Conservation (phyloP, 1,139 yeast species). For the Nakaseomyces bracarensis region DNA sequence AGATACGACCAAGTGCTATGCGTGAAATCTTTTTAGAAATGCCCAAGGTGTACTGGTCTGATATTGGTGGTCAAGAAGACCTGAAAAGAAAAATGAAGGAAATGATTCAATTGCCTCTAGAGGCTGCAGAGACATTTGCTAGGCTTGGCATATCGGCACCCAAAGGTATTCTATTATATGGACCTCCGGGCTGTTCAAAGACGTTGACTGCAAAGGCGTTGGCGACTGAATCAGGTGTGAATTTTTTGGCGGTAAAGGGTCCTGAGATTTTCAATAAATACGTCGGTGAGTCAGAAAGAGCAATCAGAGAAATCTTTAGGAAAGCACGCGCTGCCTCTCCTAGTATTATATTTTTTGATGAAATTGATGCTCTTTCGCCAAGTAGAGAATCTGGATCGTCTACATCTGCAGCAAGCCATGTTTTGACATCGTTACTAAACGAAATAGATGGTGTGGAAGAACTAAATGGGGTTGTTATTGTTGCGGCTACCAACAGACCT, state of each 20-base stretch:
- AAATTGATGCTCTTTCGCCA: conserved; percentile 83
- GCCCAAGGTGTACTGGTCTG: conserved; percentile 90
- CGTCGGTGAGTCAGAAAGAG: conserved; percentile 89
- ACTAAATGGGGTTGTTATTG: conserved; percentile 80
- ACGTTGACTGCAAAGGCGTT: conserved; percentile 90
- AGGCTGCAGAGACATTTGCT: conserved; percentile 69
- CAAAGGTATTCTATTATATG: conserved; percentile 80
- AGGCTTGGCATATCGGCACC: conserved; percentile 83
- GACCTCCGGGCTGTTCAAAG: conserved; percentile 97
- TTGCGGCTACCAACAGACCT: conserved; percentile 94
- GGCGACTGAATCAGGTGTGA: conserved; percentile 90
- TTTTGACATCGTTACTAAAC: conserved; percentile 77
- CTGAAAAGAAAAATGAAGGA: conserved; percentile 74
- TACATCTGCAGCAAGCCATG: conserved; percentile 74
- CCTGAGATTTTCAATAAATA: conserved; percentile 91
- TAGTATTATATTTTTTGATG: conserved; percentile 86
- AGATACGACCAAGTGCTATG: conserved; percentile 93
- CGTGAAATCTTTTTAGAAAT: conserved; percentile 87
- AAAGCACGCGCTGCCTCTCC: conserved; percentile 94
- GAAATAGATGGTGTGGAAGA: conserved; percentile 97
- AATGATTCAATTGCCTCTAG: conserved; percentile 85
- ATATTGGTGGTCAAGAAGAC: conserved; percentile 90
- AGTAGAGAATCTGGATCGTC: conserved; percentile 57
- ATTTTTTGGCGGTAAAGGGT: conserved; percentile 88
- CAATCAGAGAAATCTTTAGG: conserved; percentile 79